These are phyloP conservation scores for Tubosaeta sp. DNA, from an alignment of 768 basidiomycete genomes.

Conservation along the genomic window DNA sequence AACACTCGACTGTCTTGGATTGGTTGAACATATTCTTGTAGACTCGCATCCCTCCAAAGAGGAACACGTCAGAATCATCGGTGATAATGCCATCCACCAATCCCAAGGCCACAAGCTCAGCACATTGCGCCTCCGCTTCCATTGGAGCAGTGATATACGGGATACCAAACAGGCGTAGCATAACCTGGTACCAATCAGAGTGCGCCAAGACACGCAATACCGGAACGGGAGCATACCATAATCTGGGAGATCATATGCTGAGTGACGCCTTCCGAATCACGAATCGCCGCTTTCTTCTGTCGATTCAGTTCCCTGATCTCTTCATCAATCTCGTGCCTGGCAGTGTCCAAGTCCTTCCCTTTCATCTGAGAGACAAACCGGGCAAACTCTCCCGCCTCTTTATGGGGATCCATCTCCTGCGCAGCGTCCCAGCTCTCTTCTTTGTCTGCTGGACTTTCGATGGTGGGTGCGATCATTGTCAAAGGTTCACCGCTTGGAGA, in stretches of 20 bases:
- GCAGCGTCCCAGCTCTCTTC: conserved; percentile 72
- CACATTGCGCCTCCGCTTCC: conserved; percentile 99
- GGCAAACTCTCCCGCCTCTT: conserved; percentile 88
- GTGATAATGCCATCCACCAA: conserved; percentile 98
- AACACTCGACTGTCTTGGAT: conserved; percentile 97
- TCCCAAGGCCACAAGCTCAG: conserved; percentile 77
- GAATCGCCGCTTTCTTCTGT: conserved; percentile 83
- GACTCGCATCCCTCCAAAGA: conserved; percentile 93
- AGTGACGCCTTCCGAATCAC: conserved; percentile 93
- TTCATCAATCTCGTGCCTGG: conserved; percentile 85
- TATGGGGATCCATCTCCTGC: conserved; percentile 77
- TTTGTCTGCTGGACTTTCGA: conserved; percentile 20
- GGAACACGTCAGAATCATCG: conserved; percentile 97
- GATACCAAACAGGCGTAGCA: conserved; percentile 92
- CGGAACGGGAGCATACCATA: conserved; percentile 42
- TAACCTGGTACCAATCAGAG: conserved; percentile 47
- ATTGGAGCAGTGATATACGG: conserved; percentile 98
- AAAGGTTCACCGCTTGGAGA: conserved; percentile 24
- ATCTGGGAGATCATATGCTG: conserved; percentile 91
- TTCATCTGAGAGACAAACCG: conserved; percentile 89
- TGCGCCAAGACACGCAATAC: not conserved
- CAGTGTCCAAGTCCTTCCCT: conserved; percentile 75
- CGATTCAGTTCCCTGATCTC: conserved; percentile 80
- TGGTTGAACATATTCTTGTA: conserved; percentile 99
- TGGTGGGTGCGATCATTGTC: conserved; percentile 7